phyloP scores from a whole-genome alignment of 1,284 basidiomycete genomes.

The Cystobasidiaceae sp. region DNA sequence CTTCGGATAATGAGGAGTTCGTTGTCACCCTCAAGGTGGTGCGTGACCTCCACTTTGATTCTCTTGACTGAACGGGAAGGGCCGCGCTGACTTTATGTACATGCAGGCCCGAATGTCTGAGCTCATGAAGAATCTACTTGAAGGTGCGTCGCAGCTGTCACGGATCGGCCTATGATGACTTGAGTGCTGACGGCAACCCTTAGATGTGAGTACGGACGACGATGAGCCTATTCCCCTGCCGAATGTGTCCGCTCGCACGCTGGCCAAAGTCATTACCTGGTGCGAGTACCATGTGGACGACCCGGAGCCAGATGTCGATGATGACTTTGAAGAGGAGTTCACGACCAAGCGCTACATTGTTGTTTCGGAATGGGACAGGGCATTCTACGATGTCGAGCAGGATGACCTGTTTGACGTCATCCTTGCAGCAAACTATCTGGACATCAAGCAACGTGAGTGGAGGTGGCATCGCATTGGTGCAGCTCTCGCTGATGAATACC shows the following conservation, averaged over 20 bases:
- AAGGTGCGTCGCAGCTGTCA: slow-evolving; percentile 58
- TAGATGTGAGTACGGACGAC: slow-evolving; percentile 77
- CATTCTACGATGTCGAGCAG: slow-evolving; percentile 50
- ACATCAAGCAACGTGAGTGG: slow-evolving; percentile 92
- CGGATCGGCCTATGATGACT: not conserved
- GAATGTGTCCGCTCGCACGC: slow-evolving; percentile 87
- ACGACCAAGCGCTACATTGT: slow-evolving; percentile 71
- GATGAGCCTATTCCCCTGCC: slow-evolving; percentile 85
- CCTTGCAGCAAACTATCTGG: slow-evolving; percentile 95
- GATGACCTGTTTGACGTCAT: slow-evolving; percentile 86
- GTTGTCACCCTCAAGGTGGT: slow-evolving; percentile 85
- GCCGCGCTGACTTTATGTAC: not conserved
- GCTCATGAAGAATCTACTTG: slow-evolving; percentile 97
- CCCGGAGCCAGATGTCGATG: slow-evolving; percentile 68
- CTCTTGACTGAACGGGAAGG: not conserved
- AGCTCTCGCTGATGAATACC: not conserved
- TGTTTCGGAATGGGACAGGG: slow-evolving; percentile 62
- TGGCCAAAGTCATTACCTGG: slow-evolving; percentile 97
- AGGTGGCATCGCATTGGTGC: not conserved
- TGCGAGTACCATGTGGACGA: slow-evolving; percentile 95
- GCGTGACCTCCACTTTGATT: not conserved
- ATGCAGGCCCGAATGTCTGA: slow-evolving; percentile 72
- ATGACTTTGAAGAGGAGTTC: slow-evolving; percentile 58
- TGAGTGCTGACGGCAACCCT: not conserved
- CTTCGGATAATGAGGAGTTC: slow-evolving; percentile 94